phyloP scores from a whole-genome alignment of 2,329 filamentous ascomycete genomes.

The Fusarium decemcellulare region DNA sequence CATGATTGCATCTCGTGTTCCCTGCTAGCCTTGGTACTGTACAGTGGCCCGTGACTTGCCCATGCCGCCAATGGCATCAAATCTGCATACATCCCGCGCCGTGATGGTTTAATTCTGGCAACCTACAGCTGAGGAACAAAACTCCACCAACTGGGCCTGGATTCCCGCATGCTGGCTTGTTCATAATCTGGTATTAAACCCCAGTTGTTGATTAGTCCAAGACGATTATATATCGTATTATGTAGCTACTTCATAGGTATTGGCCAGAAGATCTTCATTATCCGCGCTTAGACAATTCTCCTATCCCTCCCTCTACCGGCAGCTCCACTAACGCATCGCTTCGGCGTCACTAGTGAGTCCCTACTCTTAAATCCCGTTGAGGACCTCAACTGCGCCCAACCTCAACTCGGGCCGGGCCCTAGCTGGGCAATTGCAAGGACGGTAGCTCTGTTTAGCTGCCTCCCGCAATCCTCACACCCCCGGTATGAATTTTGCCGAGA shows the following conservation, averaged over 20 bases:
- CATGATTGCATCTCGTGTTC: conserved; percentile 6
- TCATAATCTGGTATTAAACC: too few relatives aligned
- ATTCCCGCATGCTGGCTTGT: too few relatives aligned
- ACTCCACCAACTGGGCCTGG: too few relatives aligned
- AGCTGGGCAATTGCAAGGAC: conserved; percentile 1
- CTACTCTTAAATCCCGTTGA: neutral
- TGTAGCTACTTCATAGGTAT: too few relatives aligned
- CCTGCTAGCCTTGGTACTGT: neutral
- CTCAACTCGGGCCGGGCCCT: conserved; percentile 7
- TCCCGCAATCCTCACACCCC: neutral
- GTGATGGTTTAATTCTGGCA: neutral
- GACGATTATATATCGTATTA: too few relatives aligned
- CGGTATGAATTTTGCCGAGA: conserved; percentile 27
- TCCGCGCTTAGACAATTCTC: too few relatives aligned
- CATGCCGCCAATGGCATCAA: conserved; percentile 12
- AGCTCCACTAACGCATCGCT: neutral
- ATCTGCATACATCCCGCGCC: conserved; percentile 1
- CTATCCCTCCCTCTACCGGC: neutral
- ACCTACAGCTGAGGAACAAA: neutral
- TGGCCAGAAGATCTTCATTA: too few relatives aligned
- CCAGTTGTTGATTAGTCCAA: too few relatives aligned
- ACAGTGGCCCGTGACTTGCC: conserved; percentile 12
- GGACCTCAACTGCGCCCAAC: neutral
- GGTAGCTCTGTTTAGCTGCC: neutral
- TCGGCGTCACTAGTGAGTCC: conserved; percentile 6